phyloP scores from a whole-genome alignment of 192 early-diverging fungal species.

The Allomyces macrogynus region DNA sequence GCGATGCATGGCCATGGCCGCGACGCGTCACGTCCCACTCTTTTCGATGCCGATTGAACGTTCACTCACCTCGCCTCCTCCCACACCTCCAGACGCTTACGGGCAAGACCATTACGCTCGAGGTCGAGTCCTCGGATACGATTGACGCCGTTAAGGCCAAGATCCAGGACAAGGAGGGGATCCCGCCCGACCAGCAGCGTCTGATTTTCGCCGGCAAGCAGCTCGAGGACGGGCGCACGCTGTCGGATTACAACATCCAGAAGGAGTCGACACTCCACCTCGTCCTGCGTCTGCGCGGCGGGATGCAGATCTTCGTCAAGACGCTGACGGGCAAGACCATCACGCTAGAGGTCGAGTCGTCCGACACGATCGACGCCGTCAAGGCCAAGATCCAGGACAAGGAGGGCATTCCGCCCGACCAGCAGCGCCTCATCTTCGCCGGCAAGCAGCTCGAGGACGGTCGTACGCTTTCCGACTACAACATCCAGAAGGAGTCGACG shows the following conservation, averaged over 20 bases:
- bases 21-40: too few relatives aligned
- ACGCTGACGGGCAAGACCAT: too few relatives aligned
- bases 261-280: constrained; percentile 50
- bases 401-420: constrained; percentile 74
- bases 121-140: constrained; percentile 55
- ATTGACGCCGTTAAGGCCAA: constrained; percentile 64
- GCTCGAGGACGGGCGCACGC: constrained; percentile 51
- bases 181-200: constrained; percentile 58
- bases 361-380: constrained; percentile 61
- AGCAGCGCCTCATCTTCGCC: constrained; percentile 63
- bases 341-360: too few relatives aligned
- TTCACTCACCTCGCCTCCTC: too few relatives aligned
- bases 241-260: constrained; percentile 53
- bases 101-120: constrained; percentile 55
- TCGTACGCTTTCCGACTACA: constrained; percentile 50
- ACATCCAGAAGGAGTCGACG: constrained; percentile 70
- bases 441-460: constrained; percentile 69
- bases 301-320: too few relatives aligned
- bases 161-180: constrained; percentile 64
- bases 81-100: constrained; percentile 42
- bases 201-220: constrained; percentile 63
- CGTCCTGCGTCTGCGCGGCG: constrained; percentile 47
- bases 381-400: constrained; percentile 72
- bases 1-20: too few relatives aligned
- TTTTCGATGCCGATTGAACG: too few relatives aligned